Evolutionary conservation across 768 basidiomycete species (phyloP), one percentile per base, ranked within the genome.

Genomic region (Boletus huronensis): DNA sequence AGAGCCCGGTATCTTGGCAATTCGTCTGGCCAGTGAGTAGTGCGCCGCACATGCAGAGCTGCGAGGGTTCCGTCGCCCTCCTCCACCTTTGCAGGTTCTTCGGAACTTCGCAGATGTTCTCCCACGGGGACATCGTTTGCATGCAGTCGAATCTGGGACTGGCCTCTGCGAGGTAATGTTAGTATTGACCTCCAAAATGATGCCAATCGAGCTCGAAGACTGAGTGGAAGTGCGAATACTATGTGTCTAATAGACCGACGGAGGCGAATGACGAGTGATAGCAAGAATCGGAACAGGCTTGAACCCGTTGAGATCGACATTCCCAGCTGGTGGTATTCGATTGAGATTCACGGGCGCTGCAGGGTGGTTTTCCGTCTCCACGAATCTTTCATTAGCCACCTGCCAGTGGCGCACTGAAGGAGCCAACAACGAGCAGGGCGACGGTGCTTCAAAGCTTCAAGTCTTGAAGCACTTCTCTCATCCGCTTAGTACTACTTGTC

Each of bases 221-320:
- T n/a, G n/a, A n/a, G n/a, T n/a, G n/a, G n/a, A n/a, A 59, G 19
- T 9, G 19, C 25, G 32, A 41, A 21, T 17, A 26, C 19, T 43
- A 61, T 35, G 17, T 47, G 36, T 28, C 38, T 45, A 11, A 48
- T 10, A 5, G 45, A 40, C 35, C 17, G 50, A 17, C 26, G 40
- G n/a, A 63, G 10, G 39, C 47, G 53, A 52, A 17, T 9, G 31
- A 52, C 46, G 7, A 61, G 46, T 4, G 40, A 59, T 23, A 54
- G n/a, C 5, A 63, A 28, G 9, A 26, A 48, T 21, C 34, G 57
- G 17, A 50, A 34, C 4, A 48, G 32, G 28, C 19, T 35, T 13
- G 36, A 47, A 16, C 26, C 34, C 29, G 31, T 34, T 8, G 19
- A 14, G 1, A 25, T 35, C 25, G 28, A 19, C 60, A 53, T 53